Percentiles rank a stretch among this genome's conserved stretches.
Conservation (phyloP, 78 protist species). For the Pigoraptor vietnamica region DNA sequence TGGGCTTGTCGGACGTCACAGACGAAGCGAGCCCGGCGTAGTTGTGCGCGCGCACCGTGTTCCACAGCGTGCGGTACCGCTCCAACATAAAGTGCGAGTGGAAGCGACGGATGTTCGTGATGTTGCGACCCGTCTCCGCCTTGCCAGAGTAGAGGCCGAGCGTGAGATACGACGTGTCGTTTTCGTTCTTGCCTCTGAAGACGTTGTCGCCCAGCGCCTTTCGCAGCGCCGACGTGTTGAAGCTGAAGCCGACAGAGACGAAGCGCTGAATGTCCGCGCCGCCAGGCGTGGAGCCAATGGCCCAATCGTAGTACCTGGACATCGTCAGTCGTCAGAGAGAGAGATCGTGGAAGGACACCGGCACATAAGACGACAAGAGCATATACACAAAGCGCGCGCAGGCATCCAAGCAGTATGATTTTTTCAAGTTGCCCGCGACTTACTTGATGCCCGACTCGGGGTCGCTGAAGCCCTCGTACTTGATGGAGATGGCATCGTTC, state of each 20-base stretch:
- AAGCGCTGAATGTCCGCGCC: not conserved
- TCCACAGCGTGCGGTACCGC: not conserved
- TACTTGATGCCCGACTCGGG: not conserved
- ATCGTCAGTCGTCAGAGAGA: too few species aligned
- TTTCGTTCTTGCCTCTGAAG: not conserved
- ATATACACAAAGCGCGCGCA: not conserved
- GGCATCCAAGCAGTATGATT: too few species aligned
- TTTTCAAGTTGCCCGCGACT: not conserved
- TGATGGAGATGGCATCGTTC: not conserved
- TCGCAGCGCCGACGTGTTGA: not conserved
- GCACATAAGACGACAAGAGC: not conserved
- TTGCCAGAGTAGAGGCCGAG: not conserved
- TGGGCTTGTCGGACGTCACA: not conserved
- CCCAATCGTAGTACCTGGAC: constrained; percentile 3
- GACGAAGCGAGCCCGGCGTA: not conserved
- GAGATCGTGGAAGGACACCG: not conserved
- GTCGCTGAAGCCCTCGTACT: not conserved
- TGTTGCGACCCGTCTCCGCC: not conserved
- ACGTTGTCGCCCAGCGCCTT: not conserved
- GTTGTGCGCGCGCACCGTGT: not conserved
- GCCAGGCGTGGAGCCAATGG: not conserved
- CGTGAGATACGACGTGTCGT: not conserved
- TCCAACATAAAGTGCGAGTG: not conserved
- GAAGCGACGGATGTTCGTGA: not conserved
- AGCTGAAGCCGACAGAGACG: not conserved